phyloP scores from a whole-genome alignment of 2,329 filamentous ascomycete genomes.

The Aspergillus terreus region DNA sequence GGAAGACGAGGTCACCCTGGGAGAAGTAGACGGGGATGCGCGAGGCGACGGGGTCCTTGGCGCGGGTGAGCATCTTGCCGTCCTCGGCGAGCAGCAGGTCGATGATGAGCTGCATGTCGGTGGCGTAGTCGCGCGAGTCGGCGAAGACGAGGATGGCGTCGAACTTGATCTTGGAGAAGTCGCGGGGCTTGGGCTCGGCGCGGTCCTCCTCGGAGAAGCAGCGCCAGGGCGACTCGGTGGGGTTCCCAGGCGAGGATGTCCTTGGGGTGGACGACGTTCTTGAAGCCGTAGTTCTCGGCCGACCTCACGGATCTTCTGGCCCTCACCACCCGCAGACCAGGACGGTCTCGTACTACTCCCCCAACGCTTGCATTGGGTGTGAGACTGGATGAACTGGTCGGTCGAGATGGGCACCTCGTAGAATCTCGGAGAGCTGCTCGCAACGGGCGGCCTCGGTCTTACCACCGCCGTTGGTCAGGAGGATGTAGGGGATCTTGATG shows the following conservation, averaged over 20 bases:
- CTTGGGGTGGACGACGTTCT: constrained; percentile 69
- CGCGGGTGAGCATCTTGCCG: constrained; percentile 61
- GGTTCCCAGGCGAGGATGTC: constrained; percentile 70
- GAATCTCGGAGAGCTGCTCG: constrained; percentile 64
- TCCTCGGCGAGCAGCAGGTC: constrained; percentile 67
- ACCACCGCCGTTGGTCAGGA: constrained; percentile 71
- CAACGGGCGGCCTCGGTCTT: constrained; percentile 65
- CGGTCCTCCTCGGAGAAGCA: constrained; percentile 66
- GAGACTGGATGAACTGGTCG: constrained; percentile 73
- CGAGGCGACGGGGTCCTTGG: constrained; percentile 62
- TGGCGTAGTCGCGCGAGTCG: constrained; percentile 69
- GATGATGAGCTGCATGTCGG: constrained; percentile 73
- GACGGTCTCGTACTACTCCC: constrained; percentile 74
- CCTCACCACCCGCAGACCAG: constrained; percentile 73
- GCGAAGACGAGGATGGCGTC: constrained; percentile 73
- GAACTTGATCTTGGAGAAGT: constrained; percentile 69
- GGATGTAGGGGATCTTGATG: constrained; percentile 73
- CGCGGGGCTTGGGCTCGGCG: constrained; percentile 62
- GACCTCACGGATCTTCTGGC: constrained; percentile 69
- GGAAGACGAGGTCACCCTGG: constrained; percentile 63
- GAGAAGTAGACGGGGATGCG: constrained; percentile 74
- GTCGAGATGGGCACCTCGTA: constrained; percentile 62
- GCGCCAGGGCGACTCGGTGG: constrained; percentile 65
- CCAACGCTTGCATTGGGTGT: constrained; percentile 71
- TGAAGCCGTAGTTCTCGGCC: constrained; percentile 72